Evolutionary conservation across 768 basidiomycete species (phyloP).

Genomic region (Termitomyces heimii): DNA sequence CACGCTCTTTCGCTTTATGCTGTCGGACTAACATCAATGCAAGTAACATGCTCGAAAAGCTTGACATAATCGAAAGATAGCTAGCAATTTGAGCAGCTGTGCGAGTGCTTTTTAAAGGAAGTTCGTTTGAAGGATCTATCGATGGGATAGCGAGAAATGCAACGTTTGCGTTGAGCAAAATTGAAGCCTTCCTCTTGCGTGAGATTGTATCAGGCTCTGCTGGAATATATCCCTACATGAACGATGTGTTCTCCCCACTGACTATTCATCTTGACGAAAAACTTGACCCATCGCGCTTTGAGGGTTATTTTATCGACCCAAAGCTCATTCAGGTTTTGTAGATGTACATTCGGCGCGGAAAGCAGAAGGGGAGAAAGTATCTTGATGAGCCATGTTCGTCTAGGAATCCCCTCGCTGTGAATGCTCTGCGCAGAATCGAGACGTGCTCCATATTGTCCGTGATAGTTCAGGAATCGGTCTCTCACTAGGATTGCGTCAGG

Average conservation of each 20-base stretch:
- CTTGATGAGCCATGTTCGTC: slow-evolving; percentile 42
- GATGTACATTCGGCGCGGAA: slow-evolving; percentile 35
- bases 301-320: slow-evolving; percentile 41
- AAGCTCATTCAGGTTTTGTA: slow-evolving; percentile 33
- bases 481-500: neutral
- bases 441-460: slow-evolving; percentile 38
- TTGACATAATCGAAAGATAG: slow-evolving; percentile 38
- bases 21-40: slow-evolving; percentile 39
- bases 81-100: slow-evolving; percentile 30
- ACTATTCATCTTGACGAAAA: slow-evolving; percentile 28
- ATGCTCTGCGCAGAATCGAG: slow-evolving; percentile 26
- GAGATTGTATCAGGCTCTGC: slow-evolving; percentile 19
- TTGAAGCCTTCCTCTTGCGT: slow-evolving; percentile 33
- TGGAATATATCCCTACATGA: slow-evolving; percentile 15
- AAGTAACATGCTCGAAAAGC: slow-evolving; percentile 36
- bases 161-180: slow-evolving; percentile 45
- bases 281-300: slow-evolving; percentile 31
- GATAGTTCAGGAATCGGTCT: slow-evolving; percentile 31
- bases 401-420: neutral
- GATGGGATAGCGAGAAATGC: slow-evolving; percentile 42
- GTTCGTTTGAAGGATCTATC: slow-evolving; percentile 29
- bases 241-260: slow-evolving; percentile 13
- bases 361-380: slow-evolving; percentile 35
- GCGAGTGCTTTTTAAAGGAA: slow-evolving; percentile 8
- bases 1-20: slow-evolving; percentile 26